Evolutionary conservation across 495 filamentous ascomycete species (phyloP).

Genomic region (Penicillium paradoxum): DNA sequence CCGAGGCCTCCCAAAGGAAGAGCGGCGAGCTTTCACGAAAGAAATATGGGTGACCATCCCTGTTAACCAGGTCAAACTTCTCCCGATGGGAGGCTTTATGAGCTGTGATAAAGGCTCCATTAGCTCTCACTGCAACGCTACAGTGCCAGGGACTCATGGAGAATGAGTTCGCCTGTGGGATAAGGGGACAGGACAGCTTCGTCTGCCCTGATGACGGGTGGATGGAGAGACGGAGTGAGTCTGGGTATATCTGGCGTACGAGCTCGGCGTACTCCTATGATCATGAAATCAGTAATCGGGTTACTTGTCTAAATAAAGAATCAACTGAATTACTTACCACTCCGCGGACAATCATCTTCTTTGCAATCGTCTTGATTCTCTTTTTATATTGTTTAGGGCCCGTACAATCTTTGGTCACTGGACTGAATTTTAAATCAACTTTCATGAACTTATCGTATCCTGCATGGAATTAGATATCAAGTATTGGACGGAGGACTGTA

Average conservation of each 20-base stretch:
- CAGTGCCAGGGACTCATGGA: conserved; percentile 11
- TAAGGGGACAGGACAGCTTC: conserved; percentile 3
- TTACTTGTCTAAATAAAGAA: background rate
- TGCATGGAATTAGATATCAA: background rate
- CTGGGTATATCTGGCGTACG: conserved; percentile 4
- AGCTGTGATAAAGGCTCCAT: conserved; percentile 1
- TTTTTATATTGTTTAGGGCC: conserved; percentile 7
- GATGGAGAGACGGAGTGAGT: conserved; percentile 5
- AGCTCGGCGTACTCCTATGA: conserved; percentile 5
- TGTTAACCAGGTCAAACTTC: background rate
- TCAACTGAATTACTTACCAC: background rate
- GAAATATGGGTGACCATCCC: background rate
- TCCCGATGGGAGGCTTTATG: conserved; percentile 1
- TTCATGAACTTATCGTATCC: conserved; percentile 9
- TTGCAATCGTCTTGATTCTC: conserved; percentile 6
- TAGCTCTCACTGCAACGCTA: background rate
- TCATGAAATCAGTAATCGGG: background rate
- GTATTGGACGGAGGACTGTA: background rate
- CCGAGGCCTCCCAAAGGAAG: background rate
- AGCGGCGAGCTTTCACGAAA: conserved; percentile 5
- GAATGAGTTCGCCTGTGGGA: background rate
- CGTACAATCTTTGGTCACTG: background rate
- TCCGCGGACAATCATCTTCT: conserved; percentile 2
- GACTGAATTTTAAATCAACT: conserved; percentile 6
- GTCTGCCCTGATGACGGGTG: conserved; percentile 6